Base-by-base conservation (phyloP, 305 asterid species). In the Fraxinus nigra region DNA sequence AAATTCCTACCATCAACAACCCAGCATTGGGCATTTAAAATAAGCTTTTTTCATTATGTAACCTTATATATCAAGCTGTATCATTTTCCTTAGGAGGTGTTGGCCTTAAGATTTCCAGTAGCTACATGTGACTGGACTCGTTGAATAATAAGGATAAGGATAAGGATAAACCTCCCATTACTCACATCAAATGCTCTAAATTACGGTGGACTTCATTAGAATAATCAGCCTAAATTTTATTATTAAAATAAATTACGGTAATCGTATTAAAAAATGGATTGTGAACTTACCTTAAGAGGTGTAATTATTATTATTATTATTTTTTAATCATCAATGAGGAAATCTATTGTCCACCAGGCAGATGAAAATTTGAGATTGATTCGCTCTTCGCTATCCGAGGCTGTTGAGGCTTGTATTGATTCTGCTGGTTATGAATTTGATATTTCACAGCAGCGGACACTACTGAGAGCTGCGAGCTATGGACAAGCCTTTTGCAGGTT, bases 401-500 rank as follows among this genome's bases (percentile, higher is more conserved):
- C 99, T 82, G 98, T 94, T 85, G 95, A 94, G 85, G 94, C 98
- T 77, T 96, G 99, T 81, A 79, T 96, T 79, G 98, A 96, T 89
- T 98, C 98, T 79, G 98, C 99, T 28, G 96, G 97, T 78, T 91
- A 92, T 84, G 99, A 96, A 82, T 96, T 96, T 91, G 97, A 93
- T 85, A 82, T 90, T 81, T 90, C 92, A 76, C 97, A 80, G 83
- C 99, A 96, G 76, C 90, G 95, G 78, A 88, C 93, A 4, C 88
- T 96, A 67, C 85, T 96, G 81, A 91, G 99, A 91, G 95, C 99
- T 84, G 98, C 97, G 9, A 96, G 98, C 93, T 96, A 96, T 63
- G 99, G 99, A 70, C 98, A 94, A 90, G 93, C 99, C 59, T 96
- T 95, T 91, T 92, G 98, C 86, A 96, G 99, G 99, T 96, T 84